Percentiles rank a stretch among this genome's conserved stretches.
Evolutionary conservation across 108 stramenopile species (phyloP).

Genomic region (Nitzschia sp.): DNA sequence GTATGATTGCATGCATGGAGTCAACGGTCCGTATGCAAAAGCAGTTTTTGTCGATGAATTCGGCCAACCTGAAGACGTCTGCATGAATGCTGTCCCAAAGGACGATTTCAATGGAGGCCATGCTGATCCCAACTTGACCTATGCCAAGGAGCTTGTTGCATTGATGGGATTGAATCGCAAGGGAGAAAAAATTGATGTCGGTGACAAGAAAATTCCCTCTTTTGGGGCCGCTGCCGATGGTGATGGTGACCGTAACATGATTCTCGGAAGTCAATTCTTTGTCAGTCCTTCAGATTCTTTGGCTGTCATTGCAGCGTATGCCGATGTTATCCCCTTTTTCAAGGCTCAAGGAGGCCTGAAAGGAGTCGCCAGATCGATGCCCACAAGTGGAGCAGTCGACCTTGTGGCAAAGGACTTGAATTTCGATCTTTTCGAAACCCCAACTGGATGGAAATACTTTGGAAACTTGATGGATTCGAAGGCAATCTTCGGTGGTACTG

Average conservation of each 20-base stretch:
- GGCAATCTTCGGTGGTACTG: conserved; percentile 80
- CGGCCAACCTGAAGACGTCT: conserved; percentile 74
- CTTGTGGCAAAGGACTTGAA: conserved; percentile 94
- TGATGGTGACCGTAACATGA: conserved; percentile 99
- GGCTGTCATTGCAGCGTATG: conserved; percentile 97
- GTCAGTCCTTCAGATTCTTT: conserved; percentile 99
- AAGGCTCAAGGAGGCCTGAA: conserved; percentile 93
- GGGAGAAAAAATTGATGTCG: conserved; percentile 79
- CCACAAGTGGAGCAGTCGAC: conserved; percentile 98
- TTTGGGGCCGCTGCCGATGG: conserved; percentile 99
- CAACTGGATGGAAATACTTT: conserved; percentile 99
- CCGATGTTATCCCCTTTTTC: conserved; percentile 97
- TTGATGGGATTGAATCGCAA: conserved; percentile 90
- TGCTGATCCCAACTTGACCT: conserved; percentile 99
- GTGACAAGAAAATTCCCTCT: conserved; percentile 71
- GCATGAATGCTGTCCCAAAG: conserved; percentile 90
- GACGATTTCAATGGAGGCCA: conserved; percentile 98
- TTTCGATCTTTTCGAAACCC: conserved; percentile 95
- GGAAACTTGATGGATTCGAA: conserved; percentile 99
- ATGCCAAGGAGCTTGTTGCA: conserved; percentile 95
- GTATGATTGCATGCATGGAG: conserved; percentile 99
- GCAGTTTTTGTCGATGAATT: conserved; percentile 93
- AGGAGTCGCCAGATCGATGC: conserved; percentile 99
- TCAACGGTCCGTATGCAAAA: conserved; percentile 97
- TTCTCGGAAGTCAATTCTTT: conserved; percentile 98